These are phyloP conservation scores for Starmerella vitae DNA, from an alignment of 805 yeast species.

Conservation along the genomic window DNA sequence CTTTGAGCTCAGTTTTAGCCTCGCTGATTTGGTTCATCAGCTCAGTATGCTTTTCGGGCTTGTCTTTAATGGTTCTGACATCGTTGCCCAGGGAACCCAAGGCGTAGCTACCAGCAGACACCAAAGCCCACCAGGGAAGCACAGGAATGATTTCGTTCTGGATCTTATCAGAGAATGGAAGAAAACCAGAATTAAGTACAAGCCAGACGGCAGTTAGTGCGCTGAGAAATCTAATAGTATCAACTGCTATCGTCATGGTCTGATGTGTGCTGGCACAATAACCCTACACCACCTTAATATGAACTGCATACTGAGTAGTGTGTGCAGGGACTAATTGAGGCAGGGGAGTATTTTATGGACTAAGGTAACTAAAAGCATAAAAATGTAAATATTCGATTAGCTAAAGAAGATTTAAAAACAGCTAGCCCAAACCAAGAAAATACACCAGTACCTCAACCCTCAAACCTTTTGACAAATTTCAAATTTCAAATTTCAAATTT, in stretches of 20 bases:
- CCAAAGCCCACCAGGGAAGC: constrained; percentile 57
- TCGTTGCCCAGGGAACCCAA: constrained; percentile 57
- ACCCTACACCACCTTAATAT: no score
- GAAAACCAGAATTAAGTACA: constrained; percentile 37
- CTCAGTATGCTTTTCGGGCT: constrained; percentile 52
- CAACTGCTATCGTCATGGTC: constrained; percentile 66
- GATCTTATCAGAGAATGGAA: constrained; percentile 41
- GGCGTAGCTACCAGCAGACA: constrained; percentile 56
- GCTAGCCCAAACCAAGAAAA: no score
- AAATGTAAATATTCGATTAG: background rate
- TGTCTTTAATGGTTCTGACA: constrained; percentile 54
- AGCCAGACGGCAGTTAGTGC: constrained; percentile 41
- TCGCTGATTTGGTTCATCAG: constrained; percentile 45
- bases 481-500: no score
- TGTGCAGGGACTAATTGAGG: no score
- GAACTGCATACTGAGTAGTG: no score
- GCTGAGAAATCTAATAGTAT: constrained; percentile 37
- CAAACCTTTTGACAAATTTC: background rate
- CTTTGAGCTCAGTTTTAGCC: constrained; percentile 45
- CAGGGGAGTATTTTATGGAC: no score
- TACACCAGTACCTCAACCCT: no score
- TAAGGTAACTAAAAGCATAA: background rate
- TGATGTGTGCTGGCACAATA: no score
- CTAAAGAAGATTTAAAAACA: no score
- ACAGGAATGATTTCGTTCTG: constrained; percentile 46